These are phyloP conservation scores for Arabis alpina DNA, from an alignment of 345 rosid species.

Conservation along the genomic window DNA sequence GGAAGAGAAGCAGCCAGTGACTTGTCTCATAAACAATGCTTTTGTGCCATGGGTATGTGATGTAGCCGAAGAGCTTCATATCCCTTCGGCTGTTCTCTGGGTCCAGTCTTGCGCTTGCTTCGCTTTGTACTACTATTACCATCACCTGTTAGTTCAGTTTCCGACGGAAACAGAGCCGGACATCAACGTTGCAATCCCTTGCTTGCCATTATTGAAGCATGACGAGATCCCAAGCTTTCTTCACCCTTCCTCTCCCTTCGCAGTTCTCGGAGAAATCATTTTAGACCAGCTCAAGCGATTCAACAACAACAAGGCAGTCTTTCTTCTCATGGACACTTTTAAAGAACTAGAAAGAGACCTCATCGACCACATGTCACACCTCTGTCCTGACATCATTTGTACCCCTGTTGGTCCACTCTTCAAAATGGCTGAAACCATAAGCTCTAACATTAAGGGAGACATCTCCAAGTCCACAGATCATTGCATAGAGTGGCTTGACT, in stretches of 20 bases:
- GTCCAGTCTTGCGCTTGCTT: conserved; percentile 85
- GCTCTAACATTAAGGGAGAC: conserved; percentile 46
- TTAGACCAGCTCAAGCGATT: conserved; percentile 58
- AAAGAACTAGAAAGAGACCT: conserved; percentile 66
- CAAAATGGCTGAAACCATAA: conserved; percentile 49
- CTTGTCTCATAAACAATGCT: conserved; percentile 72
- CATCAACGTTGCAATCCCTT: conserved; percentile 60
- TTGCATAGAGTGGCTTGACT: conserved; percentile 59
- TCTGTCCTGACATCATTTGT: conserved; percentile 47
- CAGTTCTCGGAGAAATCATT: conserved; percentile 45
- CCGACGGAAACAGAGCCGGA: conserved; percentile 58
- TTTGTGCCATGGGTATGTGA: conserved; percentile 82
- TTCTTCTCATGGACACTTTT: conserved; percentile 69
- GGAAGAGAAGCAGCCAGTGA: conserved; percentile 52
- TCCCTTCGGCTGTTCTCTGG: conserved; percentile 87
- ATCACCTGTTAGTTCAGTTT: conserved; percentile 53
- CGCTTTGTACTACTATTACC: conserved; percentile 61
- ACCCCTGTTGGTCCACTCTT: conserved; percentile 70
- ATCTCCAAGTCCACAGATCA: conserved; percentile 47
- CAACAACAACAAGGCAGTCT: conserved; percentile 48
- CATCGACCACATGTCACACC: conserved; percentile 58
- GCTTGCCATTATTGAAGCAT: conserved; percentile 58
- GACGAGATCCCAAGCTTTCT: conserved; percentile 84
- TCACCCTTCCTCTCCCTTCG: conserved; percentile 51
- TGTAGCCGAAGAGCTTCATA: conserved; percentile 59